Percentiles rank a stretch among this genome's conserved stretches.
Conservation (phyloP, 768 basidiomycete species). For the Mycena albidolilacea region DNA sequence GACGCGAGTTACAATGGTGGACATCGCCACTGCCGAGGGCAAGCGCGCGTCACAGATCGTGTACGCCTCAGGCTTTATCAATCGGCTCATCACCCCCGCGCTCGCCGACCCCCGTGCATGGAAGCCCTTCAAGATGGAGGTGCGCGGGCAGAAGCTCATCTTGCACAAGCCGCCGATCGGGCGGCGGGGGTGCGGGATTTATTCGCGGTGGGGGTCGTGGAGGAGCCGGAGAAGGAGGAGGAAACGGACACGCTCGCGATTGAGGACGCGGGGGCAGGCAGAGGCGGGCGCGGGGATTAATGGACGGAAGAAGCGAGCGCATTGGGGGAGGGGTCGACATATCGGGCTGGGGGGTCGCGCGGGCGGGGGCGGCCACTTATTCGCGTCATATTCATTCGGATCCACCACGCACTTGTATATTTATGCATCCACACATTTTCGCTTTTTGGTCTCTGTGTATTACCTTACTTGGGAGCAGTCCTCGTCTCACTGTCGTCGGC, state of each 20-base stretch:
- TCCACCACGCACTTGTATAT: conserved; percentile 35
- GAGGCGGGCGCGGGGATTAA: conserved; percentile 49
- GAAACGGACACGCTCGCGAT: conserved; percentile 51
- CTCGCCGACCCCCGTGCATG: conserved; percentile 73
- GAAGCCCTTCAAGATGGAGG: conserved; percentile 69
- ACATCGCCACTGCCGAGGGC: conserved; percentile 43
- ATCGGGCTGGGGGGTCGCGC: conserved; percentile 52
- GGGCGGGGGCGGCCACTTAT: neutral
- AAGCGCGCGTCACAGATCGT: conserved; percentile 86
- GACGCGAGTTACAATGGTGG: too few species aligned
- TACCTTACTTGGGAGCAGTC: conserved; percentile 10
- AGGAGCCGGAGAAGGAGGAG: conserved; percentile 59
- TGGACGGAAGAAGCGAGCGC: conserved; percentile 36
- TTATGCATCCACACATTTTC: conserved; percentile 28
- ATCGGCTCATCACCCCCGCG: conserved; percentile 68
- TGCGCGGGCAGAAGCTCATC: too few species aligned
- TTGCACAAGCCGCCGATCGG: too few species aligned
- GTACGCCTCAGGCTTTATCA: conserved; percentile 82
- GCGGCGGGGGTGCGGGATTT: too few species aligned
- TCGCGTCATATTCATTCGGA: conserved; percentile 24
- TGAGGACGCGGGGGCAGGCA: conserved; percentile 64
- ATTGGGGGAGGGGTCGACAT: conserved; percentile 76
- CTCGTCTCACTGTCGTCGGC: neutral
- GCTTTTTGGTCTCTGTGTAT: conserved; percentile 21
- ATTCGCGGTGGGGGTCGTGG: conserved; percentile 64